Evolutionary conservation across 805 yeast genomes (phyloP), one percentile per base, ranked within the genome.

Genomic region (Schizosaccharomyces lindneri): DNA sequence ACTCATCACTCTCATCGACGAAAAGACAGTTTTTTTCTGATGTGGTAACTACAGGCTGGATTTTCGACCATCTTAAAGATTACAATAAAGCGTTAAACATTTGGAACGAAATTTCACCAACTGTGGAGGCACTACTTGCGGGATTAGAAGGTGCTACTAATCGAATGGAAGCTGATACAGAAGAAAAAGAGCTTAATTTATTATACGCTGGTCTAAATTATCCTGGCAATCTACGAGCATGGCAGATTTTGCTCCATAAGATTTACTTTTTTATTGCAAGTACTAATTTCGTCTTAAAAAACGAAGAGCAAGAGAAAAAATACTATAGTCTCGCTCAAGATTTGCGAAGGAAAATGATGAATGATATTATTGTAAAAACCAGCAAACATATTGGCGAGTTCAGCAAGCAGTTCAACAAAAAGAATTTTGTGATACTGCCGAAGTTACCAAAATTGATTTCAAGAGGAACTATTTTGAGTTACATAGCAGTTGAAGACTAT

Each of bases 191-290:
- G 9, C 61, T 63, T 9, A 68, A 66, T n/a, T 64, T 36, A 15
- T 36, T 13, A 36, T 36, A 64, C 11, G 67, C 67, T 11, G 71
- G 66, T 19, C 63, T 63, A 29, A 68, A 68, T n/a, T 65, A 65
- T 2, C 51, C 24, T 36, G 57, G 13, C 48, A 70, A 69, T 61
- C 15, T 66, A 7, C 72, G 76, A 61, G 66, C 78, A 11, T 77
- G 81, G 80, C 65, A 76, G 41, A 84, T 86, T 61, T 67, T 81
- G 11, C 71, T 86, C 17, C 97, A 93, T 69, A 82, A 89, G 61
- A 77, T 83, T 55, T 84, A 80, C 67, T 90, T 89, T 68, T 79
- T 87, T 64, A 73, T 85, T 31, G 97, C 87, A 0, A 80, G 88
- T 1, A 79, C 85, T 0, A 79, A 84, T 67, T 85, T 77, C 65